These are phyloP conservation scores for Saussurea involucrata DNA, from an alignment of 129 eudicot species.

Conservation along the genomic window DNA sequence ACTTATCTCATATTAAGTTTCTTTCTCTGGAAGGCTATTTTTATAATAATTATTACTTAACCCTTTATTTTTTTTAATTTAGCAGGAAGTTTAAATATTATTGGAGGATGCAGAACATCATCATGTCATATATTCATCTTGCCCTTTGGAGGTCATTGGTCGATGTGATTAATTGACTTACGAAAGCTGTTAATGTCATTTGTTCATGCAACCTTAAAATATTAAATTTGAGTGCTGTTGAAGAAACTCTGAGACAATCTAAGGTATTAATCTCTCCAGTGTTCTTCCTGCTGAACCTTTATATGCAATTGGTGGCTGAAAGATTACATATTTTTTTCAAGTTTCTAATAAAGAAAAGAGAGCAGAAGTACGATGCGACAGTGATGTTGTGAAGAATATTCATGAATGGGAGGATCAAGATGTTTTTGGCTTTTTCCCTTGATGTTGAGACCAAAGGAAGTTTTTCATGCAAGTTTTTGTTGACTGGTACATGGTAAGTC, in stretches of 20 bases:
- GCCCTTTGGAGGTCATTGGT: conserved; percentile 41
- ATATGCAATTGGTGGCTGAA: conserved; percentile 4
- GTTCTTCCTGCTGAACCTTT: background rate
- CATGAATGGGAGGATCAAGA: conserved; percentile 69
- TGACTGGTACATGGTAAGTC: too few relatives aligned
- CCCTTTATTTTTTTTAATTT: conserved; percentile 26
- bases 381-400: conserved; percentile 27
- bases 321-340: background rate
- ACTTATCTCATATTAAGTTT: background rate
- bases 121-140: conserved; percentile 37
- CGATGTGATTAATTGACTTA: conserved; percentile 68
- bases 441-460: too few relatives aligned
- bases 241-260: conserved; percentile 51
- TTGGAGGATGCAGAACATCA: conserved; percentile 53
- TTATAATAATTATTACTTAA: background rate
- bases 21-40: background rate
- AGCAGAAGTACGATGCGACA: background rate
- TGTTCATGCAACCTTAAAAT: conserved; percentile 33
- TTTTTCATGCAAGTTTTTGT: too few relatives aligned
- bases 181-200: conserved; percentile 58
- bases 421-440: conserved; percentile 26
- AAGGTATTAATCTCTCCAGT: conserved; percentile 40
- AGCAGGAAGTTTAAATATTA: conserved; percentile 57
- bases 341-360: background rate
- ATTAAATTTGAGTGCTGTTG: conserved; percentile 51